Conservation (phyloP, 2,329 filamentous ascomycete species). For the Fusarium sp. region DNA sequence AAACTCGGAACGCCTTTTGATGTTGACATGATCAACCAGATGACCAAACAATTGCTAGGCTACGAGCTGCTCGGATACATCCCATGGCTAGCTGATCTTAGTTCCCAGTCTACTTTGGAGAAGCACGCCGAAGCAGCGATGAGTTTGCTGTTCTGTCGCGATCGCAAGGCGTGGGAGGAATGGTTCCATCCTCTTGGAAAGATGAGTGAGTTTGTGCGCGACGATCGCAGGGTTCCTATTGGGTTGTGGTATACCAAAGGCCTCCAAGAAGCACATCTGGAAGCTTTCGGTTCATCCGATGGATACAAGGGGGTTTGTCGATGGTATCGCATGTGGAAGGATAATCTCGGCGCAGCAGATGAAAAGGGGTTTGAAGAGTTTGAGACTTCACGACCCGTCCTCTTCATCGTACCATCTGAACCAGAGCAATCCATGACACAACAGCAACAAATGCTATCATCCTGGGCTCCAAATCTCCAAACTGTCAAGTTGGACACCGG, state of each 20-base stretch:
- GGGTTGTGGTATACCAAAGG: slow-evolving; percentile 46
- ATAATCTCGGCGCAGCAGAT: slow-evolving; percentile 47
- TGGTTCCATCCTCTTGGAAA: slow-evolving; percentile 48
- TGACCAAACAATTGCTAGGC: slow-evolving; percentile 49
- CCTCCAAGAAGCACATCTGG: slow-evolving; percentile 43
- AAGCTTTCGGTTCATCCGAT: slow-evolving; percentile 36
- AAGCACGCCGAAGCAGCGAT: slow-evolving; percentile 44
- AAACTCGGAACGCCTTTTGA: slow-evolving; percentile 49
- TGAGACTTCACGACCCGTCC: slow-evolving; percentile 33
- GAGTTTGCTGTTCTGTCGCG: slow-evolving; percentile 49
- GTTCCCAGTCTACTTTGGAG: slow-evolving; percentile 42
- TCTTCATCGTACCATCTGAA: slow-evolving; percentile 44
- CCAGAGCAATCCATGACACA: slow-evolving; percentile 30
- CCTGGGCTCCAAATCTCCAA: slow-evolving; percentile 53
- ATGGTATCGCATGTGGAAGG: slow-evolving; percentile 52
- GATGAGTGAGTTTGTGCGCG: slow-evolving; percentile 48
- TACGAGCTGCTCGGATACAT: slow-evolving; percentile 52
- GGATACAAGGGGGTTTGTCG: slow-evolving; percentile 50
- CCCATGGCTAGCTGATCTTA: slow-evolving; percentile 42
- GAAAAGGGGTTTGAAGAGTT: slow-evolving; percentile 41
- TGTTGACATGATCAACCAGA: slow-evolving; percentile 49
- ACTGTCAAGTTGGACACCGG: slow-evolving; percentile 51
- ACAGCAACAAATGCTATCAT: slow-evolving; percentile 46
- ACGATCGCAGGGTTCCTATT: slow-evolving; percentile 37
- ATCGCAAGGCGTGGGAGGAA: slow-evolving; percentile 41